Conservation (phyloP, 208 protist genomes). For the Trypanosoma avium region DNA sequence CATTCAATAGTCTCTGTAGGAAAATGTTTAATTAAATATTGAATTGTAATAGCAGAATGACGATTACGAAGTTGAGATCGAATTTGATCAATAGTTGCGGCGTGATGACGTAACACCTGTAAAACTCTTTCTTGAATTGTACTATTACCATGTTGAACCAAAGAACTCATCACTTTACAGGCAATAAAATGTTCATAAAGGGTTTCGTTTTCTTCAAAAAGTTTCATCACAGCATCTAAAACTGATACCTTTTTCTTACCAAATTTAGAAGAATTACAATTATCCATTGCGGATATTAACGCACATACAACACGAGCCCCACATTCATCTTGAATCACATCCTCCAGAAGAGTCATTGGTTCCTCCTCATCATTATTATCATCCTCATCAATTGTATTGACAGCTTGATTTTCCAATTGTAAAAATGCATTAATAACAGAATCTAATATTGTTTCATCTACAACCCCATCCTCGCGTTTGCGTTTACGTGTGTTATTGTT, state of each 20-base stretch:
- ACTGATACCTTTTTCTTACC: constrained; percentile 36
- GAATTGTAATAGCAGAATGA: constrained; percentile 75
- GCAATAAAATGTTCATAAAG: constrained; percentile 80
- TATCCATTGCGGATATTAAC: constrained; percentile 56
- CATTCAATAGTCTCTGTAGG: constrained; percentile 50
- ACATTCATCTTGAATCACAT: constrained; percentile 77
- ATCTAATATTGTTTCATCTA: constrained; percentile 35
- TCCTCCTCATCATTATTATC: constrained; percentile 58
- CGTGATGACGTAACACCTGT: constrained; percentile 64
- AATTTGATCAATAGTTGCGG: constrained; percentile 43
- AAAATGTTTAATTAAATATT: constrained; percentile 59
- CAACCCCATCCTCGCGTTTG: constrained; percentile 22
- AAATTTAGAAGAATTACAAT: too few species aligned
- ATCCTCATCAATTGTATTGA: constrained; percentile 20
- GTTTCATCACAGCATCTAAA: constrained; percentile 55
- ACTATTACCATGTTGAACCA: constrained; percentile 58
- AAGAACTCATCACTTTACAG: constrained; percentile 79
- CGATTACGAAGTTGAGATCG: constrained; percentile 62
- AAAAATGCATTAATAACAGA: constrained; percentile 54
- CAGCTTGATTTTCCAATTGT: constrained; percentile 41
- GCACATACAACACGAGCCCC: constrained; percentile 72
- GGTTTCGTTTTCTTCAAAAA: constrained; percentile 81
- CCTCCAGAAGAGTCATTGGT: constrained; percentile 62
- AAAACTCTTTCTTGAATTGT: constrained; percentile 52
- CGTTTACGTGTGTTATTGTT: constrained; percentile 38